Base-by-base conservation (phyloP, 768 basidiomycete species). In the Rhizopogon vinicolor region DNA sequence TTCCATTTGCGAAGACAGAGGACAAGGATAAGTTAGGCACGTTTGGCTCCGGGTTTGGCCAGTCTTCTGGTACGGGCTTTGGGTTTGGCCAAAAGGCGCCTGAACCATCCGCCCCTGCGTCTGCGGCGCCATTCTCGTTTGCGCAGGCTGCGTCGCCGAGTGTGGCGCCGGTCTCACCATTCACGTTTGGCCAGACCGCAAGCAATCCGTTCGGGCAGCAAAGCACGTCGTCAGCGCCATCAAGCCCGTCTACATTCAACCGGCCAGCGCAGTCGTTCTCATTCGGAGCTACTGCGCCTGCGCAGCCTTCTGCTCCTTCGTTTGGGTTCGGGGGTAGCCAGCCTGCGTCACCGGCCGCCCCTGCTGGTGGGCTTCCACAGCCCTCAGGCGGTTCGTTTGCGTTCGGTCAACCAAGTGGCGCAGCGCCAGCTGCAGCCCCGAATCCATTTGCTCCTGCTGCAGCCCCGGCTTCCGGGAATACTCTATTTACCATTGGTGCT, bases 401-500 rank as follows among this genome's bases (percentile, higher is more conserved):
- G 39, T 84, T 83, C 55, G 76, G 77, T 54, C 63, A 59, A 41
- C 62, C 64, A 29, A 65, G 62, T 55, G 70, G 68, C 22, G 65
- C 70, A 51, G 72, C 75, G 35, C 62, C 74, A n/a, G 63, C 75
- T 37, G 67, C 65, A 43, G 72, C 76, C 29, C 66, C 76, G 5
- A 76, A 75, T 39, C 76, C 78, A 8, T 85, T 84, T 58, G 72
- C 74, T 62, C 71, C 72, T 5, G 7, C 63, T 2, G 65, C 74
- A 9, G n/a, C 67, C 37, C 70, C 72, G 13, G 63, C 76, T 2
- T 52, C 25, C 33, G 69, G 71, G 7, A 65, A 57, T 51, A 61
- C 70, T 3, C 57, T 86, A 37, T 86, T 86, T 62, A 86, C 83
- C 12, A 85, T 86, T 52, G 85, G 84, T 31, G 74, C 84, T 45